phyloP scores from a whole-genome alignment of 2,329 filamentous ascomycete species.

The Xylogone sp. region DNA sequence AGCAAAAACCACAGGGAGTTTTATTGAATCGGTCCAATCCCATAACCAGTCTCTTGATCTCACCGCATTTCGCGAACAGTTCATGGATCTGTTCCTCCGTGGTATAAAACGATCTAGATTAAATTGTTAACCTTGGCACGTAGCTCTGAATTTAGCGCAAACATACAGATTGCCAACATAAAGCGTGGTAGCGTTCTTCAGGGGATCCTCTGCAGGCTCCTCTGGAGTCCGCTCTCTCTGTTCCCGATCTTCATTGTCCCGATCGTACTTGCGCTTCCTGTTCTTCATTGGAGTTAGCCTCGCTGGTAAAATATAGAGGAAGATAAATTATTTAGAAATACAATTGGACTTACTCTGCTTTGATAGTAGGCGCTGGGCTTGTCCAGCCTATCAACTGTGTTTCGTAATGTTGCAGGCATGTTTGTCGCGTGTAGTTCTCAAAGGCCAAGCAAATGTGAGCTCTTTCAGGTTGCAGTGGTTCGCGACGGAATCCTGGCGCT shows the following conservation, averaged over 20 bases:
- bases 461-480: not conserved
- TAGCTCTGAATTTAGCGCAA: conserved; percentile 3
- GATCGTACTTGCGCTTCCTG: conserved; percentile 48
- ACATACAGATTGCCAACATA: conserved; percentile 93
- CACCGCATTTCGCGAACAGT: conserved; percentile 91
- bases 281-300: conserved; percentile 37
- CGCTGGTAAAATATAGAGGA: conserved; percentile 9
- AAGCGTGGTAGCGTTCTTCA: conserved; percentile 86
- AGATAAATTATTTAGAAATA: conserved; percentile 9
- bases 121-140: conserved; percentile 7
- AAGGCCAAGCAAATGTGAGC: conserved; percentile 6
- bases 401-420: conserved; percentile 38
- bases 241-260: conserved; percentile 56
- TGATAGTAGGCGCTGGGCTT: conserved; percentile 92
- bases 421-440: conserved; percentile 12
- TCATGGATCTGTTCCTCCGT: conserved; percentile 99
- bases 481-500: not conserved
- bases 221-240: conserved; percentile 41
- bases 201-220: conserved; percentile 66
- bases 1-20: conserved; percentile 98
- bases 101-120: conserved; percentile 82
- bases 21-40: conserved; percentile 95
- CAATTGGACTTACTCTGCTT: conserved; percentile 67
- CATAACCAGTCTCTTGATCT: conserved; percentile 98
- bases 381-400: conserved; percentile 88